These are phyloP conservation scores for Arthrobotrys entomopaga DNA, from an alignment of 2,329 filamentous ascomycete species.

Conservation along the genomic window DNA sequence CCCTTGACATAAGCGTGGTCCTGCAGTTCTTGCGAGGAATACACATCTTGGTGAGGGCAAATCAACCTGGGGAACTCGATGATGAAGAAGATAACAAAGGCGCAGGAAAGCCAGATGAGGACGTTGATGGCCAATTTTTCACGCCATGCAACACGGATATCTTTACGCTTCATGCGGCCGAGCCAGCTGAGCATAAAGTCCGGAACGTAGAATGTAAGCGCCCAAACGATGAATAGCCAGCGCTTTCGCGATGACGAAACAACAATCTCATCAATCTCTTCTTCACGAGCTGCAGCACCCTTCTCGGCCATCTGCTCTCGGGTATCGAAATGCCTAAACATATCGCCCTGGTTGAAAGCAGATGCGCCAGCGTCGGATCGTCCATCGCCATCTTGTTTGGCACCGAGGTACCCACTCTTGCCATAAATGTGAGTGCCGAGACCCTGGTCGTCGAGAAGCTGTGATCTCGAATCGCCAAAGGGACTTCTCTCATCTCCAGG, in stretches of 20 bases:
- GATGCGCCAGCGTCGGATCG: constrained; percentile 92
- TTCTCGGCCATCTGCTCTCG: constrained; percentile 94
- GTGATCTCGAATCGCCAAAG: constrained; percentile 67
- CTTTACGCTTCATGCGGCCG: constrained; percentile 89
- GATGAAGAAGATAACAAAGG: constrained; percentile 84
- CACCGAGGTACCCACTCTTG: constrained; percentile 82
- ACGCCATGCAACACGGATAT: constrained; percentile 91
- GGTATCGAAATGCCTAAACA: constrained; percentile 97
- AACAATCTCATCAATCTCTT: constrained; percentile 86
- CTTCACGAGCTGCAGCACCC: constrained; percentile 86
- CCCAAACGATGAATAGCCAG: constrained; percentile 85
- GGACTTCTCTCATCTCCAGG: constrained; percentile 70
- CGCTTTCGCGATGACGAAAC: constrained; percentile 84
- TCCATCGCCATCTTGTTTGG: constrained; percentile 75
- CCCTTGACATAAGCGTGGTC: constrained; percentile 64
- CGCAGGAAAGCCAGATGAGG: constrained; percentile 90
- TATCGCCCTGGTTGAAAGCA: constrained; percentile 90
- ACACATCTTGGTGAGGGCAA: constrained; percentile 91
- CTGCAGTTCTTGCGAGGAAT: constrained; percentile 78
- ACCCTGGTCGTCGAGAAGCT: constrained; percentile 65
- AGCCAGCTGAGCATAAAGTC: constrained; percentile 81
- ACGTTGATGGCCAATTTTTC: constrained; percentile 99
- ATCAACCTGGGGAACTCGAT: constrained; percentile 86
- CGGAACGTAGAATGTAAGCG: constrained; percentile 86
- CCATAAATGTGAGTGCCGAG: constrained; percentile 70